phyloP scores from a whole-genome alignment of 495 filamentous ascomycete genomes.

The Aspergillus ostianus region DNA sequence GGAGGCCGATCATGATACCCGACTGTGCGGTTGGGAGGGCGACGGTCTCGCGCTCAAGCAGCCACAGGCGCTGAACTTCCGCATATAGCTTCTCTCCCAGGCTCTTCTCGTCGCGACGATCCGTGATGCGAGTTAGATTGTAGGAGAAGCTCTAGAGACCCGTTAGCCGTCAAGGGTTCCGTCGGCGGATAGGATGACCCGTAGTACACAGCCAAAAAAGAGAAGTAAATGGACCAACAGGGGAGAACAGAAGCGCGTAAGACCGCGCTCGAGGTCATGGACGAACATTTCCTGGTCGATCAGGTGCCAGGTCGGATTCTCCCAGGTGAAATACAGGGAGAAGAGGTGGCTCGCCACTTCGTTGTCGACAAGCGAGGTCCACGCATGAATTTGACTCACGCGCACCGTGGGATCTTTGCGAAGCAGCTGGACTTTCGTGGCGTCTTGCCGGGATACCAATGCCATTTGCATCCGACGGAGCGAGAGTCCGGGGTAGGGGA shows the following conservation, averaged over 20 bases:
- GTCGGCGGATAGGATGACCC: not conserved
- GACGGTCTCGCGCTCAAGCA: constrained; percentile 10
- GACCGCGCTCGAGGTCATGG: constrained; percentile 21
- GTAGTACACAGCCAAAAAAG: constrained; percentile 25
- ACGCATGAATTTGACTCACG: constrained; percentile 18
- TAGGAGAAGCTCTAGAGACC: constrained; percentile 25
- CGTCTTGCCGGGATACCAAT: constrained; percentile 3
- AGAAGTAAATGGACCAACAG: constrained; percentile 23
- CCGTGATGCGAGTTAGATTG: constrained; percentile 20
- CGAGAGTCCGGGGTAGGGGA: constrained; percentile 16
- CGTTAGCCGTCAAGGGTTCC: constrained; percentile 9
- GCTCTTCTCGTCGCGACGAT: constrained; percentile 27
- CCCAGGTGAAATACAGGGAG: constrained; percentile 31
- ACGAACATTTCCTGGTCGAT: constrained; percentile 24
- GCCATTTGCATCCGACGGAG: constrained; percentile 19
- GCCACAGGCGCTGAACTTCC: constrained; percentile 25
- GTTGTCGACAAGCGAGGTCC: constrained; percentile 24
- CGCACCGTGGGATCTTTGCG: constrained; percentile 15
- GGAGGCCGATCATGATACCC: constrained; percentile 25
- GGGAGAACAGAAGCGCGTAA: constrained; percentile 17
- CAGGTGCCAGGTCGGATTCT: constrained; percentile 30
- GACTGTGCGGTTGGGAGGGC: constrained; percentile 24
- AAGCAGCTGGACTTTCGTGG: constrained; percentile 9
- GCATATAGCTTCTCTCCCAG: constrained; percentile 24
- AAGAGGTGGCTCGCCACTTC: constrained; percentile 27